Evolutionary conservation across 2,329 filamentous ascomycete species (phyloP).

Genomic region (Epichloe sylvatica): DNA sequence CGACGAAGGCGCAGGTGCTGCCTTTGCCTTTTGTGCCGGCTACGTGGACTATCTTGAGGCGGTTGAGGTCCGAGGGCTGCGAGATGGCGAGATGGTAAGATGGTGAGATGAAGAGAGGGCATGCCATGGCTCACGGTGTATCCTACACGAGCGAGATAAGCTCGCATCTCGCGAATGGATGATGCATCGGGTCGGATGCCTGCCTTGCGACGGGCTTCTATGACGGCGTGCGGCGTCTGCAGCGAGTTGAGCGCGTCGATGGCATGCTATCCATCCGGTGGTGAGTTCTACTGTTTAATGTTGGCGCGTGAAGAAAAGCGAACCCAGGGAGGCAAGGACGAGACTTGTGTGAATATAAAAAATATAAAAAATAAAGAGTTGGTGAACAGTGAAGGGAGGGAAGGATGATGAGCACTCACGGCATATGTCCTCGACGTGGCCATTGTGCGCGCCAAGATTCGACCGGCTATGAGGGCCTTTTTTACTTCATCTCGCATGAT

Average conservation of each 20-base stretch:
- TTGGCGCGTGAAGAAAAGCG: too few relatives aligned
- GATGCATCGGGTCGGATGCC: slow-evolving; percentile 55
- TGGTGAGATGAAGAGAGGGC: too few relatives aligned
- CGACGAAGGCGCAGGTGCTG: slow-evolving; percentile 54
- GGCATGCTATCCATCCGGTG: slow-evolving; percentile 50
- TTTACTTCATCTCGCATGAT: background rate
- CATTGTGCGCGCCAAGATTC: slow-evolving; percentile 14
- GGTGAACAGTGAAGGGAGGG: background rate
- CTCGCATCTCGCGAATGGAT: slow-evolving; percentile 63
- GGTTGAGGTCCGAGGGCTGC: slow-evolving; percentile 35
- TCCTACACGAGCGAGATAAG: slow-evolving; percentile 64
- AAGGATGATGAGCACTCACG: slow-evolving; percentile 10
- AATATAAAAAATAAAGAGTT: background rate
- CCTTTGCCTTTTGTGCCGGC: slow-evolving; percentile 69
- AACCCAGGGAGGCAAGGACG: background rate
- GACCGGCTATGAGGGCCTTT: slow-evolving; percentile 7
- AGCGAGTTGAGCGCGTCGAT: slow-evolving; percentile 76
- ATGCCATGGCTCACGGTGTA: slow-evolving; percentile 39
- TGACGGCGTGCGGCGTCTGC: slow-evolving; percentile 71
- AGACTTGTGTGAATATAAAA: background rate
- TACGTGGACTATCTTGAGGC: slow-evolving; percentile 55
- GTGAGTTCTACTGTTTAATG: background rate
- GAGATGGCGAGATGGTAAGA: background rate
- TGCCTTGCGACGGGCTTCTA: slow-evolving; percentile 65
- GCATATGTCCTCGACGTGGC: slow-evolving; percentile 21